Base-by-base conservation (phyloP, 1,284 basidiomycete genomes). In the Heliocybe sulcata region DNA sequence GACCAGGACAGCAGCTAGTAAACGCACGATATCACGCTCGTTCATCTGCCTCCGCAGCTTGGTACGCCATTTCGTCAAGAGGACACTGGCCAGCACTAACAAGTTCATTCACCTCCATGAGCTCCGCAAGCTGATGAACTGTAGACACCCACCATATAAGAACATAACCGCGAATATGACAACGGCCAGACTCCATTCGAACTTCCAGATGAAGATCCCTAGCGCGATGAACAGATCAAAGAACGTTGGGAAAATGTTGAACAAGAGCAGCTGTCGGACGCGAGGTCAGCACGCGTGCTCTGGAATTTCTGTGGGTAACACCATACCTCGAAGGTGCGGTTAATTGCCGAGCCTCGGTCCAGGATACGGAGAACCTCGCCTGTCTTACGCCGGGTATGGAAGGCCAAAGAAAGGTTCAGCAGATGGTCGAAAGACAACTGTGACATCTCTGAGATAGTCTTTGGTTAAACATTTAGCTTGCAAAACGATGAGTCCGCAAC, bases 331-430 rank as follows among this genome's bases (percentile, higher is more conserved):
- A 76, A 67, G 1, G 74, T 69, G 55, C 70, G 73, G 63, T 79
- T 77, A 64, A 84, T 80, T 1, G 80, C 78, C 2, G 78, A 73
- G 12, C 82, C 82, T 52, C 83, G 74, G 58, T 83, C 82, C n/a
- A 87, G 71, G 57, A 84, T 84, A n/a, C 83, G 73, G 14, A 85
- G 71, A 14, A 85, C 72, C 63, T 86, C 83, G 29, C 83, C 83
- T 2, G 83, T 85, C 70, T 83, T 83, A 57, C 82, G 80, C 58
- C 80, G 81, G 11, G 82, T 86, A 69, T 94, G 88, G 80, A 90
- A 95, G n/a, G 86, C 81, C 61, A 94, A 84, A 9, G 87, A 90
- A 22, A 96, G 80, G 58, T 89, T 88, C 14, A 94, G 75, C 10
- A 93, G 69, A 62, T 92, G 90, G 57, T 90, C 82, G 67, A 88